These are phyloP conservation scores for Lipomyces yarrowii DNA, from an alignment of 1,139 yeast species.

Conservation along the genomic window DNA sequence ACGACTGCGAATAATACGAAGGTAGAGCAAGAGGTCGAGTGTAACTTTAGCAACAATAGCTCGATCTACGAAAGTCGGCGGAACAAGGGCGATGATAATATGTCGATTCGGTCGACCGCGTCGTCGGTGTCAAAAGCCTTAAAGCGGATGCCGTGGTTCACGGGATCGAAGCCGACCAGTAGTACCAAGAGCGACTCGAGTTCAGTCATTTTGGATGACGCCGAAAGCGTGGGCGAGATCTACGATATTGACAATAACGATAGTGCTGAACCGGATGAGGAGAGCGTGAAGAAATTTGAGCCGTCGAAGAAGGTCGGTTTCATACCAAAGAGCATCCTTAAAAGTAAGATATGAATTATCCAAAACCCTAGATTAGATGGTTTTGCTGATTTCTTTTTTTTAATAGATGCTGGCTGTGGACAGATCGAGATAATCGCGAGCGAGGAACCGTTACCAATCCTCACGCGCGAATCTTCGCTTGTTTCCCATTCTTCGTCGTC, in stretches of 20 bases:
- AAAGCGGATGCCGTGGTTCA: slow-evolving; percentile 5
- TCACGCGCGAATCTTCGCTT: slow-evolving; percentile 19
- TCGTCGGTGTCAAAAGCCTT: slow-evolving; percentile 24
- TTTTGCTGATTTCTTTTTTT: not conserved
- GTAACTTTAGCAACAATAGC: slow-evolving; percentile 14
- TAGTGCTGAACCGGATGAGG: slow-evolving; percentile 1
- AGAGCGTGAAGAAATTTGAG: not conserved
- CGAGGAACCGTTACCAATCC: slow-evolving; percentile 9
- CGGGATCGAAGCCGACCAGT: slow-evolving; percentile 1
- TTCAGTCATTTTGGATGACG: not conserved
- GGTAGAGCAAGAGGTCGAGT: slow-evolving; percentile 15
- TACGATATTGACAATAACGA: not conserved
- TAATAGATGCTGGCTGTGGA: not conserved
- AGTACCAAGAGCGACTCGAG: not conserved
- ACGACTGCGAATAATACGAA: not conserved
- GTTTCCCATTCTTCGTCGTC: slow-evolving; percentile 20
- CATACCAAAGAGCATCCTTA: slow-evolving; percentile 26
- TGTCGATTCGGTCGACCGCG: slow-evolving; percentile 24
- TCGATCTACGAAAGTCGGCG: slow-evolving; percentile 4
- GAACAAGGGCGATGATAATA: not conserved
- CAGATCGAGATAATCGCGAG: slow-evolving; percentile 2
- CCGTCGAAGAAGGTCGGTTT: slow-evolving; percentile 7
- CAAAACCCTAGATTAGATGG: not conserved
- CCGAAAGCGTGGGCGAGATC: not conserved
- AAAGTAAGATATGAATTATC: slow-evolving; percentile 7